Evolutionary conservation across 305 asterid genomes (phyloP), one percentile per base, ranked within the genome.

Genomic region (Solanum hybrid): DNA sequence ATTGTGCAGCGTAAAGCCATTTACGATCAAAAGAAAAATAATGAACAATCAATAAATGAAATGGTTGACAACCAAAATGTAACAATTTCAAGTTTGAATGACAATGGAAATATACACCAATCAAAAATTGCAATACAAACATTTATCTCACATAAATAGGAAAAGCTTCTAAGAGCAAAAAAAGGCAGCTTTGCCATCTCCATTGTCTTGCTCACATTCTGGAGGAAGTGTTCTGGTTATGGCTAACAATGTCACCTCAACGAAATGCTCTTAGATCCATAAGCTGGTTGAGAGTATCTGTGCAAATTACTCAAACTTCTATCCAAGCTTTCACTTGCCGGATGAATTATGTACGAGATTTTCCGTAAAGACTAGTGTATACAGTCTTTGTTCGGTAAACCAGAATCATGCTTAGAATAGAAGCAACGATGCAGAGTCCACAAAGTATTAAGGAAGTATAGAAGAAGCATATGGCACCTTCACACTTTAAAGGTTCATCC

Each of bases 391-490:
- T 93, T 79, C 95, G 94, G 56, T 86, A 78, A 6, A 93, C 94
- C 64, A 93, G 93, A 90, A 92, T 89, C 95, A 92, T 88, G 89
- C 95, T 93, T 34, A 93, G 89, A 77, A 84, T 35, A 36, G 85
- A 91, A 4, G 94, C 95, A 71, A 92, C 4, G 14, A 93, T 79
- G 90, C 95, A 93, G 66, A 92, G 89, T 60, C 93, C 95, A 7
- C 92, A 90, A 91, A 93, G 89, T 78, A 93, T 90, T 78, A 93
- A 86, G 86, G 90, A 91, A 86, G 94, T 93, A 89, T 90, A 76
- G 91, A 91, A 93, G 92, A 90, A 93, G 92, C 95, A 93, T 45
- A 92, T 85, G 22, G 93, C 78, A 37, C 95, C 95, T 34, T 90
- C 87, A 85, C 95, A 93, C 89, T 91, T 93, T 1, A 88, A 82